A percentile compares a stretch with the other conserved stretches of the same genome.
These are phyloP conservation scores for Solanum chacoense DNA, from an alignment of 305 asterid species.

Conservation along the genomic window DNA sequence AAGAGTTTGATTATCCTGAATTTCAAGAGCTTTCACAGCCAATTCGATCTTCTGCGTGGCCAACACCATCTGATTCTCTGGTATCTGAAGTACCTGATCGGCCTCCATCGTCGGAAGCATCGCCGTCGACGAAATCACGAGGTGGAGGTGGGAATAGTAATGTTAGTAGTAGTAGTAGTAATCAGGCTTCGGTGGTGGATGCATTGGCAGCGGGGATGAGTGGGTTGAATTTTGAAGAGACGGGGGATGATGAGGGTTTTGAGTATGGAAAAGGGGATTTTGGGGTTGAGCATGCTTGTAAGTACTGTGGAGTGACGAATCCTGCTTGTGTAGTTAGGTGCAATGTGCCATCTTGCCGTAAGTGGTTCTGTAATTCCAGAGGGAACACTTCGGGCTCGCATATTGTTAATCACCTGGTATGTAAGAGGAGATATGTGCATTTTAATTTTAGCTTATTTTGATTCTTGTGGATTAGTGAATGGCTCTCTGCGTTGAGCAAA, in stretches of 20 bases:
- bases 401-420: constrained; percentile 95
- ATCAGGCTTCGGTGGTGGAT: constrained; percentile 70
- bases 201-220: constrained; percentile 95
- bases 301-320: constrained; percentile 89
- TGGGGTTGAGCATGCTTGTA: constrained; percentile 81
- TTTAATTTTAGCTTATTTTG: background rate
- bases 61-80: constrained; percentile 63
- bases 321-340: constrained; percentile 98
- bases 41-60: constrained; percentile 73
- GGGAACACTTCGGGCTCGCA: constrained; percentile 99
- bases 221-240: constrained; percentile 88
- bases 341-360: constrained; percentile 91
- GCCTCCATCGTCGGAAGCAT: constrained; percentile 24
- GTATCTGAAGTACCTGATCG: constrained; percentile 23
- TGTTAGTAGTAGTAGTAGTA: constrained; percentile 17
- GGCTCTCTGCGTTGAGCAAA: background rate
- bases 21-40: constrained; percentile 94
- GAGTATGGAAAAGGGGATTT: constrained; percentile 91
- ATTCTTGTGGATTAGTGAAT: background rate
- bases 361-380: constrained; percentile 96
- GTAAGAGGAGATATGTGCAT: constrained; percentile 4
- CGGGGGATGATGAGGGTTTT: constrained; percentile 80
- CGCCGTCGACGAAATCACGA: constrained; percentile 37
- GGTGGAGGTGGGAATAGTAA: constrained; percentile 14
- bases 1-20: constrained; percentile 80